Evolutionary conservation across 768 basidiomycete species (phyloP), one percentile per base, ranked within the genome.

Genomic region (Tricholoma saponaceum): DNA sequence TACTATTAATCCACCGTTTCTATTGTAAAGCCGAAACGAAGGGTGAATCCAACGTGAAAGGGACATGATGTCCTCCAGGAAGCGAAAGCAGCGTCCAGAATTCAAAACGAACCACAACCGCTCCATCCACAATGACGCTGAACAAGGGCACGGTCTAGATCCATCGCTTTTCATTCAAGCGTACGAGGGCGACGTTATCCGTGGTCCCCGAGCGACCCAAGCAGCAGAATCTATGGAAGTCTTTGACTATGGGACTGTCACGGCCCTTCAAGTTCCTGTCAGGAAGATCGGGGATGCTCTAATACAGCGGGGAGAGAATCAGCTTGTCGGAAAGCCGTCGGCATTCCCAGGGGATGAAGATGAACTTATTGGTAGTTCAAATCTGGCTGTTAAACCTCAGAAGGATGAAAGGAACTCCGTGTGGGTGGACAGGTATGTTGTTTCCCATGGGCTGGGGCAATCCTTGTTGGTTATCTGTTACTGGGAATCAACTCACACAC

Each of bases 381-480:
- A 57, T 1, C 63, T 58, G 23, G 35, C 50, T 50, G 43, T 51
- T 43, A 51, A 60, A 37, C 25, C 57, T 57, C 26, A 18, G 25
- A 28, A 47, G 16, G 54, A 39, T 4, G 55, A 62, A 1, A 59
- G 58, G 7, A 67, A 72, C 32, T 73, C 67, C 20, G 64, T 90
- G 3, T 94, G 88, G 90, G 82, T 90, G 55, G 92, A 95, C 76
- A 86, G 92, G 92, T 94, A 84, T 68, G 88, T 81, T 60, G 69
- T 62, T 71, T 58, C 60, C 60, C n/a, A 2, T 51, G 51, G 33
- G 41, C 32, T 6, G 23, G 47, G 20, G 25, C 46, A n/a, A 47
- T 26, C 46, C 13, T 50, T 28, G 26, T n/a, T 5, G 12, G n/a
- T 46, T 13, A 46, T 46, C 25, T 23, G 1, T 23, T 46, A 9